Base-by-base conservation (phyloP, 257 asterid species). In the Scutellaria baicalensis region DNA sequence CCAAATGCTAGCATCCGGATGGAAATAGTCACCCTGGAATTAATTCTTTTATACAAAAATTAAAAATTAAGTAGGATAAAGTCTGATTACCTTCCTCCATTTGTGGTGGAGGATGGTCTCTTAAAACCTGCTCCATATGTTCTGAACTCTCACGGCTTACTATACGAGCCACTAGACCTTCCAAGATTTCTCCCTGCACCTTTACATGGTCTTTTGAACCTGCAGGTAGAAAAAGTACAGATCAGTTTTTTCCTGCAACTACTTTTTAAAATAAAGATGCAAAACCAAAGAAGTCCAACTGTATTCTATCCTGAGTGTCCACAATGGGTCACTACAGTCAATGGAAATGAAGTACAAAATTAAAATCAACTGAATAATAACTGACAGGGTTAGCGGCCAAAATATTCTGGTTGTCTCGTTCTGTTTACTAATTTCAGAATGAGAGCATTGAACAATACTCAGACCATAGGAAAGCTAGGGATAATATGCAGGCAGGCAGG, bases 141-240 rank as follows among this genome's bases (percentile, higher is more conserved):
- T 82, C 82, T 73, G 84, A 83, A 81, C 99, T 93, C 69, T 82
- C 88, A 56, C 72, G 89, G 83, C 88, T 89, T 68, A 93, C 97
- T 12, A 91, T 75, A 43, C 97, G 96, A 78, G 96, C 96, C 68
- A 93, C 99, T 59, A 93, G 93, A 64, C 99, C 99, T 82, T 93
- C 99, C 86, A 93, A 85, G 76, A 93, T 91, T 82, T 93, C 99
- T 45, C 99, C 99, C 83, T 93, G 99, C 79, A 77, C 95, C 82
- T 81, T 79, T 69, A 81, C 70, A 77, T 93, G 99, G 73, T 93
- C 99, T 79, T 82, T 89, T 39, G 96, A 89, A 75, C 91, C 99
- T 93, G 90, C 77, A 68, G 61, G 48, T 61, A 71, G 11, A 68
- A 20, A 63, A 44, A 54, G 13, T 14, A 45, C 43, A 62, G 35